Base-by-base conservation (phyloP, 1,139 yeast genomes). In the Kluyveromyces marxianus region DNA sequence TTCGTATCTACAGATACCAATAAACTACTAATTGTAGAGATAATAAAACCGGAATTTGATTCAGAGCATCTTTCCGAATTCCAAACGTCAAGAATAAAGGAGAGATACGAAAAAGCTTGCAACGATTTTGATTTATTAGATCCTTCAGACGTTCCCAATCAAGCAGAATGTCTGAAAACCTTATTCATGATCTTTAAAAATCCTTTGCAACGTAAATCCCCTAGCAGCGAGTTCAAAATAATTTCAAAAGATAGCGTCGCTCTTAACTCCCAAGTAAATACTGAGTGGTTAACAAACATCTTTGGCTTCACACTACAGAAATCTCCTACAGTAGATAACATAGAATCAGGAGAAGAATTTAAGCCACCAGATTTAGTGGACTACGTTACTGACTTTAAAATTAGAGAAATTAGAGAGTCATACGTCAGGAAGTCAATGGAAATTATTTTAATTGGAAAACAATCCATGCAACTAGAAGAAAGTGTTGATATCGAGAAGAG, bases 141-240 rank as follows among this genome's bases (percentile, higher is more conserved):
- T 39, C 59, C 55, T 4, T 44, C 67, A 2, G 44, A 39, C 3
- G 55, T 72, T 1, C 85, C 86, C 1, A 66, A 72, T 5, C 72
- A 77, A 7, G 59, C 73, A 0, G 77, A 76, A 44, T 80, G 88
- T 55, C 63, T 82, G 33, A 70, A 69, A 43, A 80, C 83, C 25
- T 57, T 83, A 26, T 70, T 76, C 47, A 78, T 77, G 52, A 81
- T 81, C 2, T 66, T 83, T 43, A 76, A 71, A 52, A 88, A 86
- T 0, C 89, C 90, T 0, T 59, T 83, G 4, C 60, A 68, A 25
- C 53, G 63, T 10, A 62, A 73, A 32, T 63, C 62, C 3, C 67
- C 74, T 1, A 63, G 57, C 3, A 75, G 71, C n/a, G 73, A 72
- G 14, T 63, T 69, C 3, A 79, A 75, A 53, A 75, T 83, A 0